These are phyloP conservation scores for Nemania sp. DNA, from an alignment of 2,329 filamentous ascomycete genomes.

Conservation along the genomic window DNA sequence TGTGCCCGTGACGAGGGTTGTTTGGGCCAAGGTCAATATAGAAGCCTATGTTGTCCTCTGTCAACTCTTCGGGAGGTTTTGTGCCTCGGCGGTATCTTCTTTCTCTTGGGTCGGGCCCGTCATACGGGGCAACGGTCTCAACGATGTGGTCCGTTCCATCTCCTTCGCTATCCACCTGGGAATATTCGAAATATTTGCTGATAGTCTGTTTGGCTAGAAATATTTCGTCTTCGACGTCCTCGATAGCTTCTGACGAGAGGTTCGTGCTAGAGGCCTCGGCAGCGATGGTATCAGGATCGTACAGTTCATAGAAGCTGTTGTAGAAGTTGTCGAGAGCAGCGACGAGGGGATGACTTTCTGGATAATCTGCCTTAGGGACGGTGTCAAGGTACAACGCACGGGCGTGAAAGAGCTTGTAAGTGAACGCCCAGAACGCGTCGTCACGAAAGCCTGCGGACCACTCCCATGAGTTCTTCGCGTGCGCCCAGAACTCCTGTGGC, in stretches of 20 bases:
- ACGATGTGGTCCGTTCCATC: no score
- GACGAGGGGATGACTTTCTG: not conserved
- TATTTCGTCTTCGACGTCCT: not conserved
- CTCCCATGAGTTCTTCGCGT: slow-evolving; percentile 15
- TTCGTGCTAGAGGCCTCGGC: no score
- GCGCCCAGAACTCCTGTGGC: slow-evolving; percentile 24
- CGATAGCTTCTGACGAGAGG: no score
- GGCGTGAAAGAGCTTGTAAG: slow-evolving; percentile 30
- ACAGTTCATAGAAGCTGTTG: not conserved
- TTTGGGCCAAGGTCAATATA: slow-evolving; percentile 3
- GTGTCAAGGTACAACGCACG: slow-evolving; percentile 23
- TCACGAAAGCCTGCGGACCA: slow-evolving; percentile 23
- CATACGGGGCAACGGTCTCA: no score
- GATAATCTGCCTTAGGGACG: not conserved
- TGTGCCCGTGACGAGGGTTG: slow-evolving; percentile 3
- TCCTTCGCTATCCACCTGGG: no score
- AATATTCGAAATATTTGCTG: no score
- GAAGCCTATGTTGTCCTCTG: not conserved
- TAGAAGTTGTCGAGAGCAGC: slow-evolving; percentile 2
- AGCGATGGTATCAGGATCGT: not conserved
- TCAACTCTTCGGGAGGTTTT: not conserved
- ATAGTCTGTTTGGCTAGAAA: not conserved
- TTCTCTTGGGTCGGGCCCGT: not conserved
- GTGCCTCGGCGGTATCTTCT: not conserved
- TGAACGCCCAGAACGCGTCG: slow-evolving; percentile 31